A percentile compares a stretch with the other conserved stretches of the same genome.
Evolutionary conservation across 78 protist species (phyloP).

Genomic region (Dictyostelium brefeldianum): DNA sequence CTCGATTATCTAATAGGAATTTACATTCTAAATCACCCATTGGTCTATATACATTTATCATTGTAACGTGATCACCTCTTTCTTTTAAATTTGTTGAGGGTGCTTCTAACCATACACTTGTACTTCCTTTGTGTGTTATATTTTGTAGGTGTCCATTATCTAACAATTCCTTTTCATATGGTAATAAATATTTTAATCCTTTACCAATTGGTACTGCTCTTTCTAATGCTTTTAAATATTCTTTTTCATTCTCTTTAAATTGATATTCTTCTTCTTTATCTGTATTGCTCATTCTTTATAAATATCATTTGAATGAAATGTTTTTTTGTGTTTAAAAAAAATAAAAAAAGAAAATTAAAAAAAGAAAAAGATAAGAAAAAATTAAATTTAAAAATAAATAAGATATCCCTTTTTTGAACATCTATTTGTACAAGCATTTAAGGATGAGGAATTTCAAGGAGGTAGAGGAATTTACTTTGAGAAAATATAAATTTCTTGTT

Average conservation of each 20-base stretch:
- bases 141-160: constrained; percentile 44
- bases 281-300: not conserved
- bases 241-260: constrained; percentile 31
- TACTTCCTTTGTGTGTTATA: constrained; percentile 79
- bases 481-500: no score
- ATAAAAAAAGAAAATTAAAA: not conserved
- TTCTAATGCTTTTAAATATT: constrained; percentile 42
- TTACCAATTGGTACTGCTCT: constrained; percentile 63
- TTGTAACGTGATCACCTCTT: not conserved
- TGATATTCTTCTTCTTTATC: constrained; percentile 13
- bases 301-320: no score
- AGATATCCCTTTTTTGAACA: no score
- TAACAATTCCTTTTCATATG: constrained; percentile 37
- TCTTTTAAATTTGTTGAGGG: not conserved
- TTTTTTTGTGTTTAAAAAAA: no score
- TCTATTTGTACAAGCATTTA: no score
- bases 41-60: constrained; percentile 82
- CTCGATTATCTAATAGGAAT: constrained; percentile 42
- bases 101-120: constrained; percentile 73
- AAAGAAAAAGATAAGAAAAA: not conserved
- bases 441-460: no score
- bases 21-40: constrained; percentile 76
- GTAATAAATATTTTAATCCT: constrained; percentile 17
- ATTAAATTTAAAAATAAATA: no score
- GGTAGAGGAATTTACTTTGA: no score